These are phyloP conservation scores for Aspergillus ibericus DNA, from an alignment of 2,329 filamentous ascomycete genomes.

Conservation along the genomic window DNA sequence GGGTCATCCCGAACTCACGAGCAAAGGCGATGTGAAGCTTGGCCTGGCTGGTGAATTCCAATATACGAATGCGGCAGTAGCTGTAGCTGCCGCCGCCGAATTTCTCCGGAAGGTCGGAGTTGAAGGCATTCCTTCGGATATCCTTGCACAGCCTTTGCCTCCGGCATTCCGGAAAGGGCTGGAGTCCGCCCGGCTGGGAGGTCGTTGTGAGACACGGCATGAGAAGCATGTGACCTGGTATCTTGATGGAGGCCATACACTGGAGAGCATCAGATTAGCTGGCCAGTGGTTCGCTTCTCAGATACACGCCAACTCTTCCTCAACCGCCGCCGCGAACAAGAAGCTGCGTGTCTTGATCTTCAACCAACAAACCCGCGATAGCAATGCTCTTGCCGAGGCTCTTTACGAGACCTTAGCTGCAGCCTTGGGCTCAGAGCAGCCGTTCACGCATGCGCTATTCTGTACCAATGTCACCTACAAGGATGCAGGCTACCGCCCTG, in stretches of 20 bases:
- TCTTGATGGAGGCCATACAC: constrained; percentile 84
- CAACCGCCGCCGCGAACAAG: constrained; percentile 27
- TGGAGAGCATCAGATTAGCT: constrained; percentile 75
- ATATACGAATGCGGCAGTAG: constrained; percentile 62
- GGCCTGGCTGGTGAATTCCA: constrained; percentile 64
- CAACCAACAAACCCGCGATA: constrained; percentile 88
- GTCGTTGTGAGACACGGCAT: constrained; percentile 71
- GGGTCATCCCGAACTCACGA: constrained; percentile 47
- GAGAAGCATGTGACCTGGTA: constrained; percentile 67
- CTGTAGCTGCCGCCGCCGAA: constrained; percentile 51
- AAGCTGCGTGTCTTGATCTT: constrained; percentile 70
- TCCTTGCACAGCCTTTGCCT: constrained; percentile 52
- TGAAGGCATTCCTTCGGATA: constrained; percentile 36
- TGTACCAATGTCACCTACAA: constrained; percentile 73
- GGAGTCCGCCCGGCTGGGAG: constrained; percentile 66
- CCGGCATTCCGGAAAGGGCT: constrained; percentile 65
- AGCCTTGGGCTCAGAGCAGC: constrained; percentile 38
- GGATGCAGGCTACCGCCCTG: constrained; percentile 60
- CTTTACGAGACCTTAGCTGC: constrained; percentile 60
- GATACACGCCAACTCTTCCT: constrained; percentile 39
- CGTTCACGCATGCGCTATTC: constrained; percentile 76
- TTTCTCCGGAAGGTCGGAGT: constrained; percentile 40
- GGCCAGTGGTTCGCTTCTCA: constrained; percentile 71
- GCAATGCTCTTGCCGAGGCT: constrained; percentile 61
- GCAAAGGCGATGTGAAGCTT: constrained; percentile 50